Evolutionary conservation across 192 early-diverging fungal genomes (phyloP).

Genomic region (Podochytrium sp.): DNA sequence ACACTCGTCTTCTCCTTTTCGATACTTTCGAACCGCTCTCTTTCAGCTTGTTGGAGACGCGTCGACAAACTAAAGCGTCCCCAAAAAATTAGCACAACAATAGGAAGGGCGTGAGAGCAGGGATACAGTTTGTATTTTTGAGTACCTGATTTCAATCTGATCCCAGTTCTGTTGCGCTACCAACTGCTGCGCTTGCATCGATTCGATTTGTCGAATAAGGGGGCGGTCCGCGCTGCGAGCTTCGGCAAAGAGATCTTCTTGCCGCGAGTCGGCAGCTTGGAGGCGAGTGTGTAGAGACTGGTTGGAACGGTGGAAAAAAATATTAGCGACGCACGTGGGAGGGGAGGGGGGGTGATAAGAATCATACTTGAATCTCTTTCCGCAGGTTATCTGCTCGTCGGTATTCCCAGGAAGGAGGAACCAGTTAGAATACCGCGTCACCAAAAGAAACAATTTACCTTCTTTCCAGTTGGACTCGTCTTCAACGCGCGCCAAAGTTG

Average conservation of each 20-base stretch:
- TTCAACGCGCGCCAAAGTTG: constrained; percentile 34
- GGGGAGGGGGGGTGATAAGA: no score
- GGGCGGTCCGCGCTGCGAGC: constrained; percentile 41
- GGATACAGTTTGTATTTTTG: not conserved
- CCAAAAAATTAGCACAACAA: not conserved
- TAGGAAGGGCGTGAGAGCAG: not conserved
- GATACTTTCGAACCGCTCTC: not conserved
- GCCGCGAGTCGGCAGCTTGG: constrained; percentile 44
- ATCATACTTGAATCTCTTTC: constrained; percentile 37
- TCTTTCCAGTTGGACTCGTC: constrained; percentile 55
- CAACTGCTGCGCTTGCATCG: constrained; percentile 44
- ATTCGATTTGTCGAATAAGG: constrained; percentile 53
- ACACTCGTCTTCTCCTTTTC: constrained; percentile 20
- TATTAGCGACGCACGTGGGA: not conserved
- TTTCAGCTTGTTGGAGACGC: constrained; percentile 43
- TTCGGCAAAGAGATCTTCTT: constrained; percentile 39
- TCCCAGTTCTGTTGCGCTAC: constrained; percentile 46
- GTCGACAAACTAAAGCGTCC: constrained; percentile 24
- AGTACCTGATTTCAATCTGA: constrained; percentile 38
- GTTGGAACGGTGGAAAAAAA: not conserved
- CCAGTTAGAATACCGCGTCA: not conserved
- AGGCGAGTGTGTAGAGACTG: constrained; percentile 36
- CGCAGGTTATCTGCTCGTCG: constrained; percentile 36
- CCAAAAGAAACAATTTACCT: constrained; percentile 9
- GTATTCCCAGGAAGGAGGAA: constrained; percentile 1